A percentile compares a stretch with the other conserved stretches of the same genome.
phyloP scores from a whole-genome alignment of 148 eudicot genomes.

The Cornus florida region DNA sequence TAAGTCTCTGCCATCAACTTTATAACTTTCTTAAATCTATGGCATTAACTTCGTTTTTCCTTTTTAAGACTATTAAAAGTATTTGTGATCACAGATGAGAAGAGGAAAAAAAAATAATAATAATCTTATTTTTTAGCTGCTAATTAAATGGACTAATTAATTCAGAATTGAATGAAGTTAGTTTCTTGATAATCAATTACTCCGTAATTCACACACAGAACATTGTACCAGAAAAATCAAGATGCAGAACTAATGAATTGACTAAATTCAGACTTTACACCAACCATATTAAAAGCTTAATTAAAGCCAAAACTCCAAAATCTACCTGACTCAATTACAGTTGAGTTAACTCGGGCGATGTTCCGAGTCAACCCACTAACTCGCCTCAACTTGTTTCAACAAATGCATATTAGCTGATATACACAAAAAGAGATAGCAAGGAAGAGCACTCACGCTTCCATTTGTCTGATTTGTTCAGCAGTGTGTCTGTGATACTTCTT shows the following conservation, averaged over 20 bases:
- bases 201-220: not conserved
- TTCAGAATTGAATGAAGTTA: not conserved
- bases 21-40: too few relatives aligned
- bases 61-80: too few relatives aligned
- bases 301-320: too few relatives aligned
- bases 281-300: not conserved
- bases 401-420: not conserved
- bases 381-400: not conserved
- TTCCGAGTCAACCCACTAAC: not conserved
- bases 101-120: too few relatives aligned
- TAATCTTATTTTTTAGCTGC: too few relatives aligned
- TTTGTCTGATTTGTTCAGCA: constrained; percentile 81
- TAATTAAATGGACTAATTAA: too few relatives aligned
- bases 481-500: constrained; percentile 96
- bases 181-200: not conserved
- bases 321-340: not conserved
- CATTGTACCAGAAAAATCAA: not conserved
- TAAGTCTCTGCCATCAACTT: not conserved
- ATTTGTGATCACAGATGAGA: too few relatives aligned
- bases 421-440: not conserved
- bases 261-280: not conserved
- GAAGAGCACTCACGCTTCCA: constrained; percentile 73
- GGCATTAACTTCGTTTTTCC: too few relatives aligned
- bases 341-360: constrained; percentile 1
- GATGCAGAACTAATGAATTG: too few relatives aligned